phyloP scores from a whole-genome alignment of 2,329 filamentous ascomycete species.

The Epichloe amarillans region DNA sequence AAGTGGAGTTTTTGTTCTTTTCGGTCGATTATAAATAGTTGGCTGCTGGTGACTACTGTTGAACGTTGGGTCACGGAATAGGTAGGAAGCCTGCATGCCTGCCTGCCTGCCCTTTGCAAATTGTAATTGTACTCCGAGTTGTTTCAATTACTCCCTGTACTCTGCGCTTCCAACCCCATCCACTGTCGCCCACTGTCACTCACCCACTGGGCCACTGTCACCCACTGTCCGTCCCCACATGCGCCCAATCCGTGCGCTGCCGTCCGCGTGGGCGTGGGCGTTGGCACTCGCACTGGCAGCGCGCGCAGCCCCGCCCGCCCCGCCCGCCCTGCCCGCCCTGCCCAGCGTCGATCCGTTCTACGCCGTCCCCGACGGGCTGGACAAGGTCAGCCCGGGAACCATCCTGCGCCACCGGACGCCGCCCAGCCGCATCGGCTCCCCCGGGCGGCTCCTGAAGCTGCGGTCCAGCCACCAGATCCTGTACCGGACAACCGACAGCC shows the following conservation, averaged over 20 bases:
- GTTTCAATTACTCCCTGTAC: too few relatives aligned
- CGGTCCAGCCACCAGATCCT: conserved; percentile 20
- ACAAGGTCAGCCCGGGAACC: not conserved
- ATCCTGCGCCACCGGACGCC: conserved; percentile 1
- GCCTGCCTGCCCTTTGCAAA: too few relatives aligned
- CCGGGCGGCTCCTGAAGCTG: conserved; percentile 5
- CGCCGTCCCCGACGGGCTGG: not conserved
- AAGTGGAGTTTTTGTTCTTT: too few relatives aligned
- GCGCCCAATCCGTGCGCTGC: not conserved
- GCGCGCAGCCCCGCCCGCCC: not conserved
- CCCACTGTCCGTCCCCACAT: not conserved
- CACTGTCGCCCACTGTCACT: too few relatives aligned
- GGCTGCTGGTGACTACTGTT: too few relatives aligned
- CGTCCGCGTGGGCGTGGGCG: too few relatives aligned
- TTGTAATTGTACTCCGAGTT: too few relatives aligned
- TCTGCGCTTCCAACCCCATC: too few relatives aligned
- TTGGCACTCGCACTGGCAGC: not conserved
- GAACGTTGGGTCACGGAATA: too few relatives aligned
- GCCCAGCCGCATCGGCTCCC: not conserved
- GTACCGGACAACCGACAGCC: conserved; percentile 25
- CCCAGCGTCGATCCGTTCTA: not conserved
- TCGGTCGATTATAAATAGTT: too few relatives aligned
- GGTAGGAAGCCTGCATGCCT: too few relatives aligned
- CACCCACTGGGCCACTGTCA: too few relatives aligned
- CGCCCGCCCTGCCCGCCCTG: not conserved